phyloP scores from a whole-genome alignment of 2,329 filamentous ascomycete genomes.

The Drechslera avenae region DNA sequence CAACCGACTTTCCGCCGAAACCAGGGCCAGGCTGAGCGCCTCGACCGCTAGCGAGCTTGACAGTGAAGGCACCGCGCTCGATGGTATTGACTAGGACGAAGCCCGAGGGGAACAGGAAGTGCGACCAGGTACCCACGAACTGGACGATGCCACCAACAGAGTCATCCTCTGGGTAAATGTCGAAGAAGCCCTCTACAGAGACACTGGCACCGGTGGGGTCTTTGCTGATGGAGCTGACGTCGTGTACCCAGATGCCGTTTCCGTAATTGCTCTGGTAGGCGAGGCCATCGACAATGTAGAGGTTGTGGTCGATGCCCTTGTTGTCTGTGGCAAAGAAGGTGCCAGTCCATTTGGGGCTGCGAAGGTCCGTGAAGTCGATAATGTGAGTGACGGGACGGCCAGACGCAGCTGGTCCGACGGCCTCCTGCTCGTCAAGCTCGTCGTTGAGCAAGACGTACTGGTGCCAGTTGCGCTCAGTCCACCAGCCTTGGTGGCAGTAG shows the following conservation, averaged over 20 bases:
- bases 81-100: slow-evolving; percentile 48
- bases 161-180: slow-evolving; percentile 52
- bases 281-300: slow-evolving; percentile 50
- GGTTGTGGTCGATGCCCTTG: slow-evolving; percentile 53
- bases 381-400: slow-evolving; percentile 44
- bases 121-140: slow-evolving; percentile 53
- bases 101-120: slow-evolving; percentile 44
- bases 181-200: slow-evolving; percentile 50
- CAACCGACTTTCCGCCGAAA: slow-evolving; percentile 25
- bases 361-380: slow-evolving; percentile 41
- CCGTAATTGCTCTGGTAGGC: slow-evolving; percentile 53
- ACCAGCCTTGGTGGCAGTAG: slow-evolving; percentile 65
- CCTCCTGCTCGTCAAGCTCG: slow-evolving; percentile 40
- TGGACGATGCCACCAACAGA: slow-evolving; percentile 41
- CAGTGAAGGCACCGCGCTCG: slow-evolving; percentile 45
- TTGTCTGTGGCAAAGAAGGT: slow-evolving; percentile 47
- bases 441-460: slow-evolving; percentile 44
- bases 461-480: slow-evolving; percentile 49
- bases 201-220: slow-evolving; percentile 48
- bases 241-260: slow-evolving; percentile 47
- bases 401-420: slow-evolving; percentile 36
- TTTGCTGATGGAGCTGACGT: slow-evolving; percentile 47
- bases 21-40: slow-evolving; percentile 28
- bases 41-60: slow-evolving; percentile 38
- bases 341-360: slow-evolving; percentile 48